Conservation (phyloP, 331 rosid genomes). For the Acacia concinna region DNA sequence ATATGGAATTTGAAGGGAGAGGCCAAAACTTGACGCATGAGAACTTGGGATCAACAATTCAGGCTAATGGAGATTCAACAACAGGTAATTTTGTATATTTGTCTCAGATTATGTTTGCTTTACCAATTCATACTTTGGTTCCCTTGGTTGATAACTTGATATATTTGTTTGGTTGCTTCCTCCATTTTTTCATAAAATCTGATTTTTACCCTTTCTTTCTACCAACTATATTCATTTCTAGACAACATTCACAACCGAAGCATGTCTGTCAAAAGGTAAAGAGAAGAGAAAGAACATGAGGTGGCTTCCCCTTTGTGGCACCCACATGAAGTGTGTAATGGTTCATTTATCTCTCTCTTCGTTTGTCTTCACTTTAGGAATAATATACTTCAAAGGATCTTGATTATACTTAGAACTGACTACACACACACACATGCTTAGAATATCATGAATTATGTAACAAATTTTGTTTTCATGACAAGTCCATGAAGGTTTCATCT, state of each 20-base stretch:
- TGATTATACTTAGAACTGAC: neutral
- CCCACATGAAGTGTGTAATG: neutral
- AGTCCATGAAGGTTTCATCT: neutral
- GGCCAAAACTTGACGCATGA: neutral
- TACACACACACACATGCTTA: neutral
- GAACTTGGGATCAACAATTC: neutral
- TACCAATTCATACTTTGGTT: neutral
- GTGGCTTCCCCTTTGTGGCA: neutral
- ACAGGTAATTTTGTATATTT: neutral
- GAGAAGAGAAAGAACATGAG: neutral
- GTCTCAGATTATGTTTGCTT: neutral
- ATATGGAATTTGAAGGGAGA: neutral
- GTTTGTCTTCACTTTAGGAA: too few species aligned
- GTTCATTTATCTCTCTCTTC: neutral
- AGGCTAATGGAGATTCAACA: slow-evolving; percentile 15
- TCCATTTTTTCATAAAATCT: neutral
- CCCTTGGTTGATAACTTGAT: neutral
- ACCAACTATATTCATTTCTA: neutral
- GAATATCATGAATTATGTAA: neutral
- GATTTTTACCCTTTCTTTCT: neutral
- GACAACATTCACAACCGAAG: neutral
- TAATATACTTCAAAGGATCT: neutral
- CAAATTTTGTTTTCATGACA: neutral
- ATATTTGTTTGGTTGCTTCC: neutral
- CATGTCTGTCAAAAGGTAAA: neutral